A percentile compares a stretch with the other conserved stretches of the same genome.
phyloP scores from a whole-genome alignment of 306 rosid genomes.

The Trichosanthes cucumerina region DNA sequence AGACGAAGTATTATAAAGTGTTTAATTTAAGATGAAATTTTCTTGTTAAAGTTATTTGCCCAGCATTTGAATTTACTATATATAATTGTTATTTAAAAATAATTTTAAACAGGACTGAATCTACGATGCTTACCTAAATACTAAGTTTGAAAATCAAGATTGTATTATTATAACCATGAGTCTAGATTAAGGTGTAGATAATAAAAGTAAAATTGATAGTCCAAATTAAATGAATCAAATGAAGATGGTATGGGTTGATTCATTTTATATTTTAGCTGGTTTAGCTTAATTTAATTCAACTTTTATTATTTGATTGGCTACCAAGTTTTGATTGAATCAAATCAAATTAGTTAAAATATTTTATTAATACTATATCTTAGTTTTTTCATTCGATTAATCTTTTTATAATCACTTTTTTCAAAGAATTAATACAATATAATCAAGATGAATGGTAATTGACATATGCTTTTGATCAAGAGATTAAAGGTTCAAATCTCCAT shows the following conservation, averaged over 20 bases:
- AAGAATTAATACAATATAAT: too few species aligned
- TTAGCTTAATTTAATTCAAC: background rate
- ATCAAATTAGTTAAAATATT: background rate
- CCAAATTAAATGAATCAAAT: background rate
- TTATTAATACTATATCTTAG: background rate
- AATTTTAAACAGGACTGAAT: background rate
- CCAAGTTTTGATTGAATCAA: background rate
- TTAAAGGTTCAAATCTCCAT: too few species aligned
- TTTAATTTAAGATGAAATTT: background rate
- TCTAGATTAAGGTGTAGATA: background rate
- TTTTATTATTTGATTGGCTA: background rate
- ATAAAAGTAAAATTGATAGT: background rate
- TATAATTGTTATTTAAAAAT: background rate
- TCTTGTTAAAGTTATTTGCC: background rate
- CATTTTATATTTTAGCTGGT: background rate
- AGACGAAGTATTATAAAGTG: background rate
- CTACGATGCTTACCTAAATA: background rate
- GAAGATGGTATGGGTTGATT: background rate
- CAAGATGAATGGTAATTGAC: too few species aligned
- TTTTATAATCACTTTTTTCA: too few species aligned
- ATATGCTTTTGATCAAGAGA: too few species aligned
- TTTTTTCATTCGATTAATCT: background rate
- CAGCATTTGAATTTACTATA: background rate
- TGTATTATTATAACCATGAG: background rate
- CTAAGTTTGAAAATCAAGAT: background rate